These are phyloP conservation scores for Fusarium ambrosium DNA, from an alignment of 2,329 filamentous ascomycete species.

Conservation along the genomic window DNA sequence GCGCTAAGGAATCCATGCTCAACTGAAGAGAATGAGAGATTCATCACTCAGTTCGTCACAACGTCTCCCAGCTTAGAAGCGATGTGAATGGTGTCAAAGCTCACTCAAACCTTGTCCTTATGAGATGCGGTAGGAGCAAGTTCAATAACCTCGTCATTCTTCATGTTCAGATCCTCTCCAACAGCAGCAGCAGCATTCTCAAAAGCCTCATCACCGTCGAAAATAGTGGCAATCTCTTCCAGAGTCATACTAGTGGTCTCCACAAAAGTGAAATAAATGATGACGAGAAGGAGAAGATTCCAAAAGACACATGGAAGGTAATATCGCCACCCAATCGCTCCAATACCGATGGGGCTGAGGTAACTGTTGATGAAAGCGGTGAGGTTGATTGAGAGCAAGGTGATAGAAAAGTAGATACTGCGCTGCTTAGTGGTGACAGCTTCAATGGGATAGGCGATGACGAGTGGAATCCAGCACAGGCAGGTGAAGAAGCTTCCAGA, in stretches of 20 bases:
- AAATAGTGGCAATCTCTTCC: neutral
- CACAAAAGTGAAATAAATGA: neutral
- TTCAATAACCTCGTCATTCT: neutral
- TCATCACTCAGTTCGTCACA: too few species aligned
- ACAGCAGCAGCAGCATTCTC: neutral
- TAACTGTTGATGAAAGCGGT: neutral
- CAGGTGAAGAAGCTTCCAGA: neutral
- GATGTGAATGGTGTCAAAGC: too few species aligned
- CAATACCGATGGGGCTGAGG: neutral
- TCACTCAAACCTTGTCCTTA: neutral
- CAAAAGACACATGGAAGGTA: neutral
- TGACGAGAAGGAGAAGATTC: neutral
- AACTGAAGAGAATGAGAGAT: too few species aligned
- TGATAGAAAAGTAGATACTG: neutral
- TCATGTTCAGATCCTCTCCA: neutral
- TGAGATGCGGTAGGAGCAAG: neutral
- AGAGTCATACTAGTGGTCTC: neutral
- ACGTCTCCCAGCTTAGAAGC: too few species aligned
- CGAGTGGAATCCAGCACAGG: neutral
- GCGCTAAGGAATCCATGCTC: too few species aligned
- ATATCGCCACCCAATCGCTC: neutral
- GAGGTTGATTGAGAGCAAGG: neutral
- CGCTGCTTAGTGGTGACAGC: neutral
- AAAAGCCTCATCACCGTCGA: neutral
- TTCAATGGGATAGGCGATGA: neutral